Evolutionary conservation across 768 basidiomycete species (phyloP).

Genomic region (Tricholoma bakamatsutake): DNA sequence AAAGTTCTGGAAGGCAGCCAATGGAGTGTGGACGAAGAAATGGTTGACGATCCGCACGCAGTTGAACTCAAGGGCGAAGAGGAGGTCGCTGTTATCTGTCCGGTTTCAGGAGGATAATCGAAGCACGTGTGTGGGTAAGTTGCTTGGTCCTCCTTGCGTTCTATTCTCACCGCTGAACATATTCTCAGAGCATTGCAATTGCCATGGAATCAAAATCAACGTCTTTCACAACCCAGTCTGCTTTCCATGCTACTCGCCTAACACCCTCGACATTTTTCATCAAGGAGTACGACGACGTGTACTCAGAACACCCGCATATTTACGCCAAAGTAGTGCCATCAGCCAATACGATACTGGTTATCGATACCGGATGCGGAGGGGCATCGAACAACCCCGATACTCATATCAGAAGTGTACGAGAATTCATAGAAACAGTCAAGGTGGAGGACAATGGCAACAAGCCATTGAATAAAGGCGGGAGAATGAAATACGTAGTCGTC

Average conservation of each 20-base stretch:
- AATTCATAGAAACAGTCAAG: slow-evolving; percentile 42
- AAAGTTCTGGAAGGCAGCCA: slow-evolving; percentile 53
- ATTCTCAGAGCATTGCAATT: not conserved
- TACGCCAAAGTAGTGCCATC: slow-evolving; percentile 40
- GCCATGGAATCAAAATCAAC: not conserved
- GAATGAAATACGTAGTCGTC: slow-evolving; percentile 40
- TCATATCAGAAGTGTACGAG: slow-evolving; percentile 35
- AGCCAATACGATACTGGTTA: slow-evolving; percentile 36
- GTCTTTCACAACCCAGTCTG: slow-evolving; percentile 2
- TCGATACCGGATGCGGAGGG: slow-evolving; percentile 55
- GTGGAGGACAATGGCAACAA: slow-evolving; percentile 35
- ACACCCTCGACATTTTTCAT: slow-evolving; percentile 33
- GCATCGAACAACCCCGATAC: slow-evolving; percentile 33
- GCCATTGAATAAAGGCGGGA: slow-evolving; percentile 38
- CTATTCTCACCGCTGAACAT: not conserved
- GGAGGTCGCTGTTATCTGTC: slow-evolving; percentile 75
- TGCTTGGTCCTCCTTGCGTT: not conserved
- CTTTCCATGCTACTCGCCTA: slow-evolving; percentile 25
- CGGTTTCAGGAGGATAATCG: slow-evolving; percentile 69
- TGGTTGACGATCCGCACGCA: slow-evolving; percentile 55
- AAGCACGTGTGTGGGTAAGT: not conserved
- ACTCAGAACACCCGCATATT: slow-evolving; percentile 48
- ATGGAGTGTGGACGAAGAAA: slow-evolving; percentile 81
- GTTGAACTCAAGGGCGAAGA: slow-evolving; percentile 60
- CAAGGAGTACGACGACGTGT: slow-evolving; percentile 46